These are phyloP conservation scores for Sambucus nigra DNA, from an alignment of 129 eudicot species.

Conservation along the genomic window DNA sequence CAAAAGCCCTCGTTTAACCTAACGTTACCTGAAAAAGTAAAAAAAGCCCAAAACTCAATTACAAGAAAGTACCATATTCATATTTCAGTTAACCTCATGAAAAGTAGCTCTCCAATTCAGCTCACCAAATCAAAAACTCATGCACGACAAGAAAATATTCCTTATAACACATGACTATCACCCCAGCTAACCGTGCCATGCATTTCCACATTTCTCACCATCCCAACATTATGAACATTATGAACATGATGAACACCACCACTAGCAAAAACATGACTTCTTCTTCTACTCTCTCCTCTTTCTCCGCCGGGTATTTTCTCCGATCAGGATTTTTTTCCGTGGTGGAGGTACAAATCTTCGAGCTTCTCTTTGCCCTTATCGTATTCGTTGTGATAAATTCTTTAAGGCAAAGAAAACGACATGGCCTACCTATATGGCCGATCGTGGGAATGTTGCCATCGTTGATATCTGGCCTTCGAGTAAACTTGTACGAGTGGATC, in stretches of 20 bases:
- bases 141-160: slow-evolving; percentile 45
- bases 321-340: slow-evolving; percentile 14
- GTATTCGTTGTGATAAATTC: slow-evolving; percentile 56
- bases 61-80: not conserved
- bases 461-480: slow-evolving; percentile 41
- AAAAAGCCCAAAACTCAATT: slow-evolving; percentile 1
- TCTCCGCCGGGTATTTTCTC: not conserved
- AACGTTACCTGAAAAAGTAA: too few relatives aligned
- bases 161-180: slow-evolving; percentile 40
- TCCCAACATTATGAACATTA: slow-evolving; percentile 24
- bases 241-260: slow-evolving; percentile 5
- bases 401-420: slow-evolving; percentile 42
- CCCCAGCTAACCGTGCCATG: slow-evolving; percentile 27
- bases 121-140: slow-evolving; percentile 60
- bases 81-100: not conserved
- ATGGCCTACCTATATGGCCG: slow-evolving; percentile 80
- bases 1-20: not conserved
- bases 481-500: slow-evolving; percentile 74
- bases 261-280: slow-evolving; percentile 21
- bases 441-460: slow-evolving; percentile 88
- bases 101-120: slow-evolving; percentile 27
- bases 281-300: slow-evolving; percentile 16
- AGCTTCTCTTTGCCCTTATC: slow-evolving; percentile 43
- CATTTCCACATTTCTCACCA: slow-evolving; percentile 15
- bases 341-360: slow-evolving; percentile 43